Evolutionary conservation across 2,329 filamentous ascomycete genomes (phyloP).

Genomic region (Geosmithia morbida): DNA sequence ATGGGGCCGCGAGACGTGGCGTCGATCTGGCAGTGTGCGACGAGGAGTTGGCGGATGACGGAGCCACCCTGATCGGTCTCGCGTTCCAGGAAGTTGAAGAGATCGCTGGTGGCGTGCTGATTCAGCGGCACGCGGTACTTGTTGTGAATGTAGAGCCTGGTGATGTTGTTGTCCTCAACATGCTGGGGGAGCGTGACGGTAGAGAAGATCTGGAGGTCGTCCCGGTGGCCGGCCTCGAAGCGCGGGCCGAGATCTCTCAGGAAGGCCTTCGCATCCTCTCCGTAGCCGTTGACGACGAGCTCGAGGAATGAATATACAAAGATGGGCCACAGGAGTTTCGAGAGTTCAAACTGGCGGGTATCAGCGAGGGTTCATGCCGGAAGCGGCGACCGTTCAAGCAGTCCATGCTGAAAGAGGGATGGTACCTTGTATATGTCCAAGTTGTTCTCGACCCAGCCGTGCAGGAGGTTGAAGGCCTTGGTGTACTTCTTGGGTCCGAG

Average conservation of each 20-base stretch:
- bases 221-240: slow-evolving; percentile 66
- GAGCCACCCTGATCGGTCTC: slow-evolving; percentile 69
- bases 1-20: slow-evolving; percentile 46
- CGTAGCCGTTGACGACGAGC: slow-evolving; percentile 57
- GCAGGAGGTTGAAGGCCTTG: slow-evolving; percentile 59
- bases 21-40: slow-evolving; percentile 42
- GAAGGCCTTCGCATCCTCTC: slow-evolving; percentile 59
- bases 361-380: slow-evolving; percentile 4
- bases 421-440: slow-evolving; percentile 83
- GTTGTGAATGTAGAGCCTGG: slow-evolving; percentile 69
- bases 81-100: slow-evolving; percentile 82
- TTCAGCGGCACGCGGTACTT: slow-evolving; percentile 89
- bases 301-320: slow-evolving; percentile 90
- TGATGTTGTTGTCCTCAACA: slow-evolving; percentile 59
- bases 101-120: slow-evolving; percentile 63
- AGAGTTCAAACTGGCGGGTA: slow-evolving; percentile 63
- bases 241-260: slow-evolving; percentile 50
- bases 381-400: not conserved
- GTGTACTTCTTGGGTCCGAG: slow-evolving; percentile 63
- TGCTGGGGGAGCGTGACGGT: slow-evolving; percentile 66
- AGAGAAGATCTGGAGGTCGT: slow-evolving; percentile 66
- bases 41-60: slow-evolving; percentile 62
- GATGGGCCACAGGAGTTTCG: slow-evolving; percentile 78
- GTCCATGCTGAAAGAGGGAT: not conserved
- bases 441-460: slow-evolving; percentile 78